Evolutionary conservation across 352 stramenopile species (phyloP), one percentile per base, ranked within the genome.

Genomic region (Achlya hypogyna): DNA sequence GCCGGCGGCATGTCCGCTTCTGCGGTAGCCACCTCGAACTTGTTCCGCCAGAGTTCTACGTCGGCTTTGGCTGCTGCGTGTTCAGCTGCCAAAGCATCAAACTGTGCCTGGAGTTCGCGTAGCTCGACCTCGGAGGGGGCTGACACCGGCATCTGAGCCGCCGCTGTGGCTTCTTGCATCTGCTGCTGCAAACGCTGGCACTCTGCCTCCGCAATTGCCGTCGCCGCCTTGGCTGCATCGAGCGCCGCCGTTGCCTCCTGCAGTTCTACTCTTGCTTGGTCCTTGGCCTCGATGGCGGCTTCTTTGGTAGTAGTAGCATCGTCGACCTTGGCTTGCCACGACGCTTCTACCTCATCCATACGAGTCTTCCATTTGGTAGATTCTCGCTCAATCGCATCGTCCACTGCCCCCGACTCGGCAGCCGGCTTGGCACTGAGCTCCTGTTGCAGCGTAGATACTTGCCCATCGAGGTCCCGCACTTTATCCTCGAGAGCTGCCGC

Each of bases 201-300:
- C n/a, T 5, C 28, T 42, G 31, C 8, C 29, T 42, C 28, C 6
- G 27, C 31, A 1, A 20, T 16, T 14, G 31, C 27, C 14, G 31
- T 16, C n/a, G 28, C 52, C 16, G 28, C 18, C 35, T 28, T 31
- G 12, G 31, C 18, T 32, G 34, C 52, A 69, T 80, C 77, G 14
- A 82, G 31, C 23, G 74, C 71, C 1, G 31, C 62, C 5, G 29
- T 25, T 8, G 34, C 31, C 25, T 49, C 31, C n/a, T 64, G 20
- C 35, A 45, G 28, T 16, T 52, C 22, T n/a, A n/a, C n/a, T n/a
- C n/a, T n/a, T n/a, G n/a, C n/a, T n/a, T n/a, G n/a, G n/a, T n/a
- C n/a, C n/a, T n/a, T n/a, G n/a, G n/a, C n/a, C n/a, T n/a, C n/a
- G n/a, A n/a, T n/a, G n/a, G n/a, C n/a, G n/a, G n/a, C n/a, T n/a